Evolutionary conservation across 2,329 filamentous ascomycete species (phyloP).

Genomic region (Arthroderma sp.): DNA sequence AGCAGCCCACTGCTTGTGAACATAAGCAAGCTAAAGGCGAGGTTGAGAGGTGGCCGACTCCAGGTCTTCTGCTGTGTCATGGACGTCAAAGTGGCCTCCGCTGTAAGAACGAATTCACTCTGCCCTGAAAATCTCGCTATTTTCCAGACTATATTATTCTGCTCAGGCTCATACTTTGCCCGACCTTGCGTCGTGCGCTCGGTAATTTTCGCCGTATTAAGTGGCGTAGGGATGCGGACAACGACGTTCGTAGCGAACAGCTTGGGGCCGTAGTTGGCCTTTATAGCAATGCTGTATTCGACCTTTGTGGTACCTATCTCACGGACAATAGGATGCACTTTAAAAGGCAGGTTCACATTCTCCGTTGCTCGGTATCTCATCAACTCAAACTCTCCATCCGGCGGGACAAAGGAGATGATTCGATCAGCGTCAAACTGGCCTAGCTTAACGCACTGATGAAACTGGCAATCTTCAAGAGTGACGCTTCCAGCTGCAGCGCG

Average conservation of each 20-base stretch:
- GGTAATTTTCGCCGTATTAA: slow-evolving; percentile 89
- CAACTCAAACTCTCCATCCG: slow-evolving; percentile 94
- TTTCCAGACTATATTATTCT: slow-evolving; percentile 99
- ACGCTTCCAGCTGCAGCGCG: slow-evolving; percentile 92
- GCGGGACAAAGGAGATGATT: slow-evolving; percentile 93
- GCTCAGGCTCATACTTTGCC: slow-evolving; percentile 94
- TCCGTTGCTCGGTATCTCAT: slow-evolving; percentile 98
- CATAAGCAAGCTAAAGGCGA: slow-evolving; percentile 93
- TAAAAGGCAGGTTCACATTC: slow-evolving; percentile 97
- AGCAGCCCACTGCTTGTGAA: slow-evolving; percentile 90
- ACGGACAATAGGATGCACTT: slow-evolving; percentile 96
- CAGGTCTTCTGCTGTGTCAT: slow-evolving; percentile 98
- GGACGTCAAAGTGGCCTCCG: slow-evolving; percentile 81
- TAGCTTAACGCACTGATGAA: slow-evolving; percentile 96
- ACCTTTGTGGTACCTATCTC: slow-evolving; percentile 95
- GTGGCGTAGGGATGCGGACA: slow-evolving; percentile 82
- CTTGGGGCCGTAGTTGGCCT: slow-evolving; percentile 92
- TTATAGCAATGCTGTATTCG: slow-evolving; percentile 95
- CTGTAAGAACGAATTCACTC: slow-evolving; percentile 86
- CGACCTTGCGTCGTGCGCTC: slow-evolving; percentile 92
- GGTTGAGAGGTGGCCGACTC: slow-evolving; percentile 80
- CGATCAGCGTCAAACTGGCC: slow-evolving; percentile 93
- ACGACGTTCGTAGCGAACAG: slow-evolving; percentile 95
- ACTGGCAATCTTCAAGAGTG: slow-evolving; percentile 93
- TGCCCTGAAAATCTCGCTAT: slow-evolving; percentile 98